Evolutionary conservation across 1,284 basidiomycete species (phyloP).

Genomic region (Termitomyces sp.): DNA sequence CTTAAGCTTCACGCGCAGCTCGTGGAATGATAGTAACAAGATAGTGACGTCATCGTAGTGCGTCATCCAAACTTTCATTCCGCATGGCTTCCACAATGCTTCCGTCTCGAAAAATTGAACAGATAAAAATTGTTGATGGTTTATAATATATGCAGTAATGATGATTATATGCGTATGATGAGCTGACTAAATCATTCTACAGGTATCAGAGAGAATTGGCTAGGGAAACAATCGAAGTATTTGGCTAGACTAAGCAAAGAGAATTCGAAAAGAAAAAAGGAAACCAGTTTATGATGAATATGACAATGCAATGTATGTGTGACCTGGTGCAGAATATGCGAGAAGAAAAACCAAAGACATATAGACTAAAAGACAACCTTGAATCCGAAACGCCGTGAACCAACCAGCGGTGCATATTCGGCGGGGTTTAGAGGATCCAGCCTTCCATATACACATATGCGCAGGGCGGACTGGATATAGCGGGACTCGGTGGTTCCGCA

Average conservation of each 20-base stretch:
- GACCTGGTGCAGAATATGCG: neutral
- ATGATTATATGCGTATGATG: slow-evolving; percentile 11
- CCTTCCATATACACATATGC: neutral
- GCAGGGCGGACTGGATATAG: neutral
- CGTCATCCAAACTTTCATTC: neutral
- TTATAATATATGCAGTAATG: neutral
- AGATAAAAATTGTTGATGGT: neutral
- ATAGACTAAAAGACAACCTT: neutral
- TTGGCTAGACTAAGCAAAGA: neutral
- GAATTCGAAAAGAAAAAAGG: neutral
- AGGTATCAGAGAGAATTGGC: neutral
- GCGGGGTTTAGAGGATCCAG: neutral
- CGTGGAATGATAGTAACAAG: neutral
- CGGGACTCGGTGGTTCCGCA: neutral
- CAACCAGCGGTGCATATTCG: slow-evolving; percentile 8
- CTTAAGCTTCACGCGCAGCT: too few relatives aligned
- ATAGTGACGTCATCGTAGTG: slow-evolving; percentile 1
- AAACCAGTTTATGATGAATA: neutral
- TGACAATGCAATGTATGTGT: slow-evolving; percentile 1
- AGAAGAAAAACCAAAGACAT: neutral
- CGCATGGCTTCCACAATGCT: too few relatives aligned
- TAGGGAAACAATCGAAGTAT: neutral
- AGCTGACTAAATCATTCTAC: slow-evolving; percentile 10
- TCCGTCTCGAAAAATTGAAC: neutral
- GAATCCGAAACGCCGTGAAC: neutral